A percentile compares a stretch with the other conserved stretches of the same genome.
Conservation (phyloP, 257 asterid species). For the Ilex asprella region DNA sequence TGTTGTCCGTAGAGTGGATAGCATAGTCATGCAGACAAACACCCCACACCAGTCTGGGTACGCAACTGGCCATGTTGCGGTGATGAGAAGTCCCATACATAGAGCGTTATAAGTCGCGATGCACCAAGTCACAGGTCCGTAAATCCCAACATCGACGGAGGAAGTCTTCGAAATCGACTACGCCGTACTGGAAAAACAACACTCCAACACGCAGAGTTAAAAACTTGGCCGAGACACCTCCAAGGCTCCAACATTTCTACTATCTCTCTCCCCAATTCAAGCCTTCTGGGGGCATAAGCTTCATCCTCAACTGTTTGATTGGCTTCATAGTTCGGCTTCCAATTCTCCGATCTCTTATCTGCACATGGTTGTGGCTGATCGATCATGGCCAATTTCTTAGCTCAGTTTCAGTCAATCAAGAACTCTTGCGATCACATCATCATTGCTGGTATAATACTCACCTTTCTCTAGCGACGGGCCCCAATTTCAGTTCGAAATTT, state of each 20-base stretch:
- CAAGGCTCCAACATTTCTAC: background rate
- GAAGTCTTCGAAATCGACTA: background rate
- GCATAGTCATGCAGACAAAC: too few species aligned
- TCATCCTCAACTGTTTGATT: too few species aligned
- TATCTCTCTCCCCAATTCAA: background rate
- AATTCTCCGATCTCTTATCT: background rate
- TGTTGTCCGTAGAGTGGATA: too few species aligned
- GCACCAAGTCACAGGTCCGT: too few species aligned
- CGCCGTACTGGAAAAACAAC: background rate
- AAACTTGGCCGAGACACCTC: too few species aligned
- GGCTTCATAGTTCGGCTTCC: too few species aligned
- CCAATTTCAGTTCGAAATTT: background rate
- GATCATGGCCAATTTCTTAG: conserved; percentile 84
- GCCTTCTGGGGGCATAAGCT: too few species aligned
- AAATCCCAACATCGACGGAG: background rate
- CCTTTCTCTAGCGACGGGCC: background rate
- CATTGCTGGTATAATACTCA: conserved; percentile 55
- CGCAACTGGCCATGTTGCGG: too few species aligned
- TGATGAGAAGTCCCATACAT: too few species aligned
- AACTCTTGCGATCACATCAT: conserved; percentile 69
- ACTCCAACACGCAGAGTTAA: background rate
- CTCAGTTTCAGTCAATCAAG: conserved; percentile 95
- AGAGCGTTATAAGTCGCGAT: too few species aligned
- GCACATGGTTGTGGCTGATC: conserved; percentile 36
- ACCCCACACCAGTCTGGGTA: too few species aligned